Evolutionary conservation across 345 rosid genomes (phyloP), one percentile per base, ranked within the genome.

Genomic region (Aegle marmelos): DNA sequence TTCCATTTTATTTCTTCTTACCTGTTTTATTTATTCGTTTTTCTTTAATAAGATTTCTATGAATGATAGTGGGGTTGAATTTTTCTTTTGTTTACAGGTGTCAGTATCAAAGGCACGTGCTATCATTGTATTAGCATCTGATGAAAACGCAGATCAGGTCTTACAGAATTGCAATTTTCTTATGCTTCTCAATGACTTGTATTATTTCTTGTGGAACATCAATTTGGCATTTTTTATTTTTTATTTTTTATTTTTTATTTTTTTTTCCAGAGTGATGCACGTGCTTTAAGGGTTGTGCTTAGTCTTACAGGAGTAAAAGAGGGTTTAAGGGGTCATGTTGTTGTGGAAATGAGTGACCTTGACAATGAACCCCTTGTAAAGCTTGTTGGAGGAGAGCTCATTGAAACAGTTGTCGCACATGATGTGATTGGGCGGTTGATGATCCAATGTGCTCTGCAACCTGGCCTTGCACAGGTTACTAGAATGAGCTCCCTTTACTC

Each of bases 61-160:
- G 22, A n/a, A 37, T 41, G 76, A 9, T 50, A 58, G 68, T 36
- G 22, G 39, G 19, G 37, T 59, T 82, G 60, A 63, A 22, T 28
- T 56, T 78, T 57, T 41, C 61, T 80, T 66, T 73, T 39, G 48
- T 64, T 79, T 50, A 34, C 75, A 94, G 98, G 94, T 94, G 31
- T 92, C 97, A 71, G 98, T 92, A 77, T 94, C 98, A 27, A 94
- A 90, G 79, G 96, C 98, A 1, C 91, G 92, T 71, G 96, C 97
- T 54, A 89, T 94, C 75, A 90, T 92, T 82, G 93, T 94, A 68
- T 79, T 92, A 69, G 97, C 97, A 80, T 80, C 96, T 76, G 96
- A 94, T 87, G 98, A 92, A 82, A 92, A 92, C 79, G 97, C 98
- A 17, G 98, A 92, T 78, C 98, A 94, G 98, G 98, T 92, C 76